Percentiles rank a stretch among this genome's conserved stretches.
phyloP scores from a whole-genome alignment of 129 eudicot genomes.

The Heracleum sosnowskyi region DNA sequence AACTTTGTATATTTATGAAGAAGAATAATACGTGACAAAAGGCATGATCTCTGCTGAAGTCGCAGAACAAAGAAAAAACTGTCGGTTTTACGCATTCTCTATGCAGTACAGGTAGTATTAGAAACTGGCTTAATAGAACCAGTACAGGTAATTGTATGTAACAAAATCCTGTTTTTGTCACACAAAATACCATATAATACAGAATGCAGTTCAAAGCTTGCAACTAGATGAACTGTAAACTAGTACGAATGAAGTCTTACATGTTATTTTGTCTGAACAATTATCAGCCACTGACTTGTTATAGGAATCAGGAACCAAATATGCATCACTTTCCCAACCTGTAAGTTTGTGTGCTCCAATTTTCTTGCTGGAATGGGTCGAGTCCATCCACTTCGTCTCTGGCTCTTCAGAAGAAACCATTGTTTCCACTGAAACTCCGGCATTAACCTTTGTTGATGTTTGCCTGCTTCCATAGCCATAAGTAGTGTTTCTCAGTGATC shows the following conservation, averaged over 20 bases:
- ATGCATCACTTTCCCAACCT: constrained; percentile 39
- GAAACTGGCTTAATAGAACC: background rate
- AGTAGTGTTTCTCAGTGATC: constrained; percentile 34
- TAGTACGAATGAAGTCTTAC: constrained; percentile 28
- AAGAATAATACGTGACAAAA: background rate
- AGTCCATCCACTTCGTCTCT: constrained; percentile 51
- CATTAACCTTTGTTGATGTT: constrained; percentile 33
- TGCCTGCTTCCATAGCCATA: constrained; percentile 46
- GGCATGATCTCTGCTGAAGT: background rate
- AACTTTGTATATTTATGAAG: background rate
- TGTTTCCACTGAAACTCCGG: constrained; percentile 43
- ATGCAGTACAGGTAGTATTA: background rate
- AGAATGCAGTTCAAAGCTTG: background rate
- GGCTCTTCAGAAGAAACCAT: constrained; percentile 50
- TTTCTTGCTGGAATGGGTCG: constrained; percentile 29
- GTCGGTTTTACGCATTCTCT: background rate
- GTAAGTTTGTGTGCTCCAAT: constrained; percentile 21
- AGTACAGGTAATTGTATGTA: background rate
- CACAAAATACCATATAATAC: background rate
- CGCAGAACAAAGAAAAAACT: background rate
- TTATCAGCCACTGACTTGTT: constrained; percentile 48
- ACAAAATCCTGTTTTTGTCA: background rate
- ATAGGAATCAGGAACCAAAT: constrained; percentile 29
- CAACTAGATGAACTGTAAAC: background rate
- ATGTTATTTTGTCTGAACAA: constrained; percentile 37